These are phyloP conservation scores for Persicaria maculosa DNA, from an alignment of 148 eudicot genomes.

Conservation along the genomic window DNA sequence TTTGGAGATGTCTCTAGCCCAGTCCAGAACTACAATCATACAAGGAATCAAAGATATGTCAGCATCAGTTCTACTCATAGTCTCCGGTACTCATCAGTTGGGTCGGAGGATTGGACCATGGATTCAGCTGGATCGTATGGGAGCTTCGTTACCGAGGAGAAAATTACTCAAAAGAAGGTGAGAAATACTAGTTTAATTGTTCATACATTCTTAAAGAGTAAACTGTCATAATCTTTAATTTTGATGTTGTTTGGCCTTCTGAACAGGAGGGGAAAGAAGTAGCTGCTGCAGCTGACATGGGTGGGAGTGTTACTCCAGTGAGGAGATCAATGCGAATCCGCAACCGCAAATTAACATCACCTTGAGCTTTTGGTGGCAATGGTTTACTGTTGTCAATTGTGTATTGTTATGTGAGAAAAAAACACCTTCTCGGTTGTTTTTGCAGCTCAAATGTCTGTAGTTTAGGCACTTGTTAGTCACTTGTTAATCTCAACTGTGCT, in stretches of 20 bases:
- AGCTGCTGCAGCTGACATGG: conserved; percentile 10
- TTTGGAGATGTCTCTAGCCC: conserved; percentile 24
- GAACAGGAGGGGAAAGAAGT: conserved; percentile 30
- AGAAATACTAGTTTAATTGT: not conserved
- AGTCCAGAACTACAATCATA: too few species aligned
- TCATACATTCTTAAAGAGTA: not conserved
- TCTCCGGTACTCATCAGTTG: not conserved
- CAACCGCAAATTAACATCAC: conserved; percentile 36
- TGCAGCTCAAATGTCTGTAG: too few species aligned
- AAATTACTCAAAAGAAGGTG: not conserved
- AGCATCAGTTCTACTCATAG: not conserved
- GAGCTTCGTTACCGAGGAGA: not conserved
- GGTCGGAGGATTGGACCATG: too few species aligned
- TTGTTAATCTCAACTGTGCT: too few species aligned
- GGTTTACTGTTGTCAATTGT: not conserved
- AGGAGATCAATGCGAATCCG: conserved; percentile 55
- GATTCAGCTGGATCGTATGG: too few species aligned
- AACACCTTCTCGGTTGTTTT: conserved; percentile 34
- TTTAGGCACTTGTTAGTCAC: too few species aligned
- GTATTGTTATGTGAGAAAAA: not conserved
- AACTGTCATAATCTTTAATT: not conserved
- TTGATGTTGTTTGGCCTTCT: not conserved
- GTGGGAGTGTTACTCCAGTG: conserved; percentile 27
- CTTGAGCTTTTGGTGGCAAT: conserved; percentile 20
- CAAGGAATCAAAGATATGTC: not conserved